Percentiles rank a stretch among this genome's conserved stretches.
These are phyloP conservation scores for Aegilops tauschii DNA, from an alignment of 176 grass and related monocot genomes.

Conservation along the genomic window DNA sequence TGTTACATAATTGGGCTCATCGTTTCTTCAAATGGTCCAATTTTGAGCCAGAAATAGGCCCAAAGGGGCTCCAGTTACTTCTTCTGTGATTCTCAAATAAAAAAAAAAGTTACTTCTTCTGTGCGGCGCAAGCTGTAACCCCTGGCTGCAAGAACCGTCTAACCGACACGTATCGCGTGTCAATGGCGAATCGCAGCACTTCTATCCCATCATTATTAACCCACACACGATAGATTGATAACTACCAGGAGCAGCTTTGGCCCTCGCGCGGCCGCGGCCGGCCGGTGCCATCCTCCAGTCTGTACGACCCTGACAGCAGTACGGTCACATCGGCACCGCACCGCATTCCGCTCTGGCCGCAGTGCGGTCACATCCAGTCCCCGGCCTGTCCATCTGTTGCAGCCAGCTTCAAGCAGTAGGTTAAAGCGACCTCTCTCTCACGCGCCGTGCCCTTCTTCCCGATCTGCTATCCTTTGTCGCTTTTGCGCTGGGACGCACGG, in stretches of 20 bases:
- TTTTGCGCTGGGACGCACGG: not conserved
- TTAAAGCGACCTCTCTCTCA: too few relatives aligned
- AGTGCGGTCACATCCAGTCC: constrained; percentile 38
- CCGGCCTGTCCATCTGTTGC: not conserved
- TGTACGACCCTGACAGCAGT: not conserved
- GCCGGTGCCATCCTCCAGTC: too few relatives aligned
- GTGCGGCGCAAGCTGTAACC: not conserved
- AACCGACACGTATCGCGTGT: not conserved
- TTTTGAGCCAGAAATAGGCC: not conserved
- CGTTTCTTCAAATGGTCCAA: not conserved
- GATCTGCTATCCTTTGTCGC: not conserved
- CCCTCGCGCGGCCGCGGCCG: too few relatives aligned
- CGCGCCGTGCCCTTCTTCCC: not conserved
- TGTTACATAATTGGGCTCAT: not conserved
- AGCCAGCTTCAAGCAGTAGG: not conserved
- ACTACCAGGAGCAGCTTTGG: not conserved
- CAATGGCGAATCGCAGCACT: not conserved
- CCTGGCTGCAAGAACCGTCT: not conserved
- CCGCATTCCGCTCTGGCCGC: not conserved
- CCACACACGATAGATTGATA: not conserved
- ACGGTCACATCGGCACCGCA: constrained; percentile 36
- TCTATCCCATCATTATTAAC: not conserved
- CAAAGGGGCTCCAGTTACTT: not conserved
- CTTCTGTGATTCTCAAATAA: too few relatives aligned
- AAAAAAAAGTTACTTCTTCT: too few relatives aligned